These are phyloP conservation scores for Sporothrix brunneoviolacea DNA, from an alignment of 2,329 filamentous ascomycete species.

Conservation along the genomic window DNA sequence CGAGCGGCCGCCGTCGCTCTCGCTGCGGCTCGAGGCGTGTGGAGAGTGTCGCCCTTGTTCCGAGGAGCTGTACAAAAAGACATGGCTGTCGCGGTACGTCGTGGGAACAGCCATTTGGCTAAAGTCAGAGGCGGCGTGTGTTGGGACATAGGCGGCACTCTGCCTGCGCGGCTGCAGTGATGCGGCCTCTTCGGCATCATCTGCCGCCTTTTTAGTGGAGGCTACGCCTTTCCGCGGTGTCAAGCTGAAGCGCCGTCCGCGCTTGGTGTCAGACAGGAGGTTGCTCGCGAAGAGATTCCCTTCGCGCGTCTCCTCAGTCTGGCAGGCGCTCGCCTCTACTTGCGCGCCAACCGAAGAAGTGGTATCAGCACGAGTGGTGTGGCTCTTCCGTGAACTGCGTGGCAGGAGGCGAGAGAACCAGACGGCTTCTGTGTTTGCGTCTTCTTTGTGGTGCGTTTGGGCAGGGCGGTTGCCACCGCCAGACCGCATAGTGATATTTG, in stretches of 20 bases:
- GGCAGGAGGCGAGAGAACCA: constrained; percentile 6
- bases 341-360: too few relatives aligned
- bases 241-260: not conserved
- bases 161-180: not conserved
- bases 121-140: constrained; percentile 16
- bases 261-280: not conserved
- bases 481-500: not conserved
- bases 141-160: constrained; percentile 10
- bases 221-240: not conserved
- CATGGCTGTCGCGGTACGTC: constrained; percentile 9
- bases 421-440: not conserved
- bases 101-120: constrained; percentile 5
- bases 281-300: not conserved
- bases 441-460: not conserved
- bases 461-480: not conserved
- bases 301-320: too few relatives aligned
- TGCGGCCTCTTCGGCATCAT: not conserved
- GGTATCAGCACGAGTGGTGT: too few relatives aligned
- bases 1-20: not conserved
- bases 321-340: too few relatives aligned
- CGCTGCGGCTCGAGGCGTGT: not conserved
- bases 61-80: not conserved
- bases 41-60: too few relatives aligned
- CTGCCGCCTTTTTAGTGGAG: not conserved
- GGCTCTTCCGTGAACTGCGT: not conserved